These are phyloP conservation scores for Lepidium aucheri DNA, from an alignment of 345 rosid species.

Conservation along the genomic window DNA sequence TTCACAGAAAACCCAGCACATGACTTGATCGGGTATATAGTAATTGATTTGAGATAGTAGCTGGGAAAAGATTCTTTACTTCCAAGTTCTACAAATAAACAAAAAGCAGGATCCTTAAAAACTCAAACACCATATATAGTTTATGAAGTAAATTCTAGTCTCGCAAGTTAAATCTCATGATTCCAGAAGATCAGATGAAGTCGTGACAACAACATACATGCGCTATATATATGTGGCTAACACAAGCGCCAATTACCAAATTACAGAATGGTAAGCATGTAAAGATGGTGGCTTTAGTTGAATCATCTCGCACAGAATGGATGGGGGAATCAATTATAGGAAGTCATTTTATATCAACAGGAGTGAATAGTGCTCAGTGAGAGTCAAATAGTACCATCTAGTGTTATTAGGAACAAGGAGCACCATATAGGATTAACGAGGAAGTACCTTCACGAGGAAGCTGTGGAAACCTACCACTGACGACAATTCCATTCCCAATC, in stretches of 20 bases:
- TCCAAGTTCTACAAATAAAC: slow-evolving; percentile 39
- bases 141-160: neutral
- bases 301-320: too few relatives aligned
- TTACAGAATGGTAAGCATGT: neutral
- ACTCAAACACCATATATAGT: slow-evolving; percentile 4
- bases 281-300: neutral
- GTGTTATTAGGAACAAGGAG: neutral
- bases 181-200: neutral
- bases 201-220: neutral
- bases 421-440: neutral
- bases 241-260: slow-evolving; percentile 9
- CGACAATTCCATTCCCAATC: slow-evolving; percentile 26
- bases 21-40: slow-evolving; percentile 83
- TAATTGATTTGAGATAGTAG: slow-evolving; percentile 50
- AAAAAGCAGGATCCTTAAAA: neutral
- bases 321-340: neutral
- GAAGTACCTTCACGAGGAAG: slow-evolving; percentile 35
- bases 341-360: neutral
- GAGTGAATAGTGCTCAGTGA: neutral
- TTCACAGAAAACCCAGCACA: slow-evolving; percentile 77
- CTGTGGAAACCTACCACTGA: slow-evolving; percentile 25
- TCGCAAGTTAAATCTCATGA: neutral
- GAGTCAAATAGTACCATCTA: neutral
- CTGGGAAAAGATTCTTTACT: slow-evolving; percentile 19
- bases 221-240: neutral